Percentiles rank a stretch among this genome's conserved stretches.
These are phyloP conservation scores for grape (Vitis vinifera) DNA, from an alignment of 164 flowering plant genomes.

Conservation along the genomic window ASM3070453v1 NC_081823.1:9156001-9156500, in stretches of 20 bases:
- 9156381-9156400: background rate
- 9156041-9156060: too few relatives aligned
- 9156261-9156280: background rate
- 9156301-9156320: too few relatives aligned
- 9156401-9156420: slow-evolving; percentile 86
- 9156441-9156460: slow-evolving; percentile 58
- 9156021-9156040: too few relatives aligned
- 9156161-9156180: background rate
- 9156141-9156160: background rate
- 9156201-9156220: slow-evolving; percentile 11
- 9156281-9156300: background rate
- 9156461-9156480: slow-evolving; percentile 57
- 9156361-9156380: too few relatives aligned
- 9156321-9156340: too few relatives aligned
- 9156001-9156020: too few relatives aligned
- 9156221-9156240: slow-evolving; percentile 95
- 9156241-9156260: slow-evolving; percentile 86
- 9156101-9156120: too few relatives aligned
- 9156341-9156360: too few relatives aligned
- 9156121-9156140: too few relatives aligned
- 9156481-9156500: slow-evolving; percentile 72
- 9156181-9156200: background rate
- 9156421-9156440: slow-evolving; percentile 83
- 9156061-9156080: too few relatives aligned
- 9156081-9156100: too few relatives aligned